These are phyloP conservation scores for Podaxis sp. DNA, from an alignment of 768 basidiomycete species.

Conservation along the genomic window DNA sequence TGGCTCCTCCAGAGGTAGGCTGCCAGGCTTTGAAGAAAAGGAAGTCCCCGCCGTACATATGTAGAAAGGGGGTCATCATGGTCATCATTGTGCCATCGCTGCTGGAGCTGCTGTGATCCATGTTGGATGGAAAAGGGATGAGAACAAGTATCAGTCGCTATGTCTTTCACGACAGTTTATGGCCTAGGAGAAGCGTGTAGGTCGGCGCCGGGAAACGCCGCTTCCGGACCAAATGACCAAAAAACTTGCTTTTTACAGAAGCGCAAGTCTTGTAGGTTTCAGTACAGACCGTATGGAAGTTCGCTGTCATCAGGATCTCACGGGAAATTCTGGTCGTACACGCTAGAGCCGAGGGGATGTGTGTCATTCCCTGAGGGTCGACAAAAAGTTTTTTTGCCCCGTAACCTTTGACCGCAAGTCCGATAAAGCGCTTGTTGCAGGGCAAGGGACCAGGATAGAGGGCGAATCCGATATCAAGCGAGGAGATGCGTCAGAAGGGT, in stretches of 20 bases:
- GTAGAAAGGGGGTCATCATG: conserved; percentile 67
- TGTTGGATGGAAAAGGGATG: background rate
- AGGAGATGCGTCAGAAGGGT: background rate
- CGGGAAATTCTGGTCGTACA: no score
- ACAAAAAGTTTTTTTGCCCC: background rate
- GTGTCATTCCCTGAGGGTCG: background rate
- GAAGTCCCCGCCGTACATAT: conserved; percentile 62
- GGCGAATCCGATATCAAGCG: background rate
- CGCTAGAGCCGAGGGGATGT: background rate
- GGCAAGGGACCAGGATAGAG: background rate
- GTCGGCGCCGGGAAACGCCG: background rate
- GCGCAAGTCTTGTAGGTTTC: no score
- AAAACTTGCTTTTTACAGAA: no score
- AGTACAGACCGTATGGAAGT: no score
- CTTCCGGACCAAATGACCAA: no score
- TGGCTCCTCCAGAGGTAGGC: conserved; percentile 66
- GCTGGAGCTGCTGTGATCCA: conserved; percentile 6
- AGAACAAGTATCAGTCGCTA: background rate
- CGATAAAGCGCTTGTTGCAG: background rate
- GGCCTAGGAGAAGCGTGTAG: background rate
- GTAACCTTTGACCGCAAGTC: background rate
- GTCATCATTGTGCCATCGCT: conserved; percentile 14
- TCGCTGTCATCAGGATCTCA: no score
- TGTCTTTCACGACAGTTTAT: background rate
- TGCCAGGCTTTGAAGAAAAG: conserved; percentile 68